Evolutionary conservation across 148 eudicot species (phyloP).

Genomic region (Fagopyrum homotropicum): DNA sequence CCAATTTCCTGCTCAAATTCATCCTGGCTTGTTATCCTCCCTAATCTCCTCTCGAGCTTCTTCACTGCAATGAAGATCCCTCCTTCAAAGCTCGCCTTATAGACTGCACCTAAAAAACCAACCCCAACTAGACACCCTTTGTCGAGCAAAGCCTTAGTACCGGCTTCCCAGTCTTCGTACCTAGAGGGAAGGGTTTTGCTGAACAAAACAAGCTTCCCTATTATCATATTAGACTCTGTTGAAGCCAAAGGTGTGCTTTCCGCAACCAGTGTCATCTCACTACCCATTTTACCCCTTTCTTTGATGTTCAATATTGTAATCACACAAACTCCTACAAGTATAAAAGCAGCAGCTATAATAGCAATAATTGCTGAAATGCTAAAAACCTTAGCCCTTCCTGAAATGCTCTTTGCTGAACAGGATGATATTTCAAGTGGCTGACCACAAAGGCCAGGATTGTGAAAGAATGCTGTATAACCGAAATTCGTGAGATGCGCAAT

Average conservation of each 20-base stretch:
- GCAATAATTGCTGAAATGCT: constrained; percentile 76
- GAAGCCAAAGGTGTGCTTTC: constrained; percentile 78
- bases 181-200: constrained; percentile 85
- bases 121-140: constrained; percentile 73
- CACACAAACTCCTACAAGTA: constrained; percentile 68
- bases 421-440: constrained; percentile 34
- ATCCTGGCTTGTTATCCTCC: constrained; percentile 75
- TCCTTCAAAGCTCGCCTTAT: constrained; percentile 74
- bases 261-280: constrained; percentile 28
- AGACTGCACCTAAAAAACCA: constrained; percentile 76
- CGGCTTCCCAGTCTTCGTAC: constrained; percentile 96
- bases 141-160: constrained; percentile 78
- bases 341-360: constrained; percentile 78
- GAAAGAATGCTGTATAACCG: constrained; percentile 58
- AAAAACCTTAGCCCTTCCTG: constrained; percentile 50
- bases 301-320: constrained; percentile 65
- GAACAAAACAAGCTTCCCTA: constrained; percentile 90
- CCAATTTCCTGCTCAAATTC: constrained; percentile 90
- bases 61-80: constrained; percentile 79
- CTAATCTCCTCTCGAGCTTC: constrained; percentile 70
- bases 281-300: constrained; percentile 47
- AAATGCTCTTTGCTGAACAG: constrained; percentile 24
- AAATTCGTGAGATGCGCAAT: constrained; percentile 43
- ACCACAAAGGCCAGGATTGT: constrained; percentile 70
- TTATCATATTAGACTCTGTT: constrained; percentile 54